These are phyloP conservation scores for Pleurotus eryngii DNA, from an alignment of 768 basidiomycete genomes.

Conservation along the genomic window DNA sequence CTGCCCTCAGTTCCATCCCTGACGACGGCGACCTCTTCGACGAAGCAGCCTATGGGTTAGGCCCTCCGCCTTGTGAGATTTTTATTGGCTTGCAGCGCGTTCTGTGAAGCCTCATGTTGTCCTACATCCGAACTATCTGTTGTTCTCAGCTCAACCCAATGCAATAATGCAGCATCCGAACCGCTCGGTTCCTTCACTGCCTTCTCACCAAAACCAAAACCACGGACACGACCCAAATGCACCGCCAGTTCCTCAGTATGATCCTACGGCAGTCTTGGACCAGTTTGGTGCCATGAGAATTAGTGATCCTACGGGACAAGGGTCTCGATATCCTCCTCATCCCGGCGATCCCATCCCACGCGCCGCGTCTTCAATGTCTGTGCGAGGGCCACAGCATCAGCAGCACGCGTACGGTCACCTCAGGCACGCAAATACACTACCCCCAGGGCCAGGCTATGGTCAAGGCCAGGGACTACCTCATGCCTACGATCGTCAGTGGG, in stretches of 20 bases:
- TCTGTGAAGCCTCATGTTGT: not conserved
- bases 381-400: slow-evolving; percentile 28
- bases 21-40: slow-evolving; percentile 20
- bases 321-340: slow-evolving; percentile 17
- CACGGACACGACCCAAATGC: slow-evolving; percentile 25
- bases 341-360: slow-evolving; percentile 48
- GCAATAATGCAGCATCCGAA: slow-evolving; percentile 43
- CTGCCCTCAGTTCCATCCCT: slow-evolving; percentile 12
- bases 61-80: not conserved
- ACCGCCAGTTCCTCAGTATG: slow-evolving; percentile 31
- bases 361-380: slow-evolving; percentile 56
- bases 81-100: not conserved
- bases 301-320: slow-evolving; percentile 34
- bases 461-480: not conserved
- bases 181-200: slow-evolving; percentile 44
- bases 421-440: slow-evolving; percentile 40
- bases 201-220: slow-evolving; percentile 32
- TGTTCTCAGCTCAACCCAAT: slow-evolving; percentile 10
- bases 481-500: slow-evolving; percentile 2
- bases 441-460: slow-evolving; percentile 23
- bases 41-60: slow-evolving; percentile 4
- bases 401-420: slow-evolving; percentile 28
- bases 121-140: not conserved
- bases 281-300: slow-evolving; percentile 55
- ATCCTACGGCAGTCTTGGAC: slow-evolving; percentile 44